phyloP scores from a whole-genome alignment of 2,329 filamentous ascomycete species.

The Fusarium hostae region DNA sequence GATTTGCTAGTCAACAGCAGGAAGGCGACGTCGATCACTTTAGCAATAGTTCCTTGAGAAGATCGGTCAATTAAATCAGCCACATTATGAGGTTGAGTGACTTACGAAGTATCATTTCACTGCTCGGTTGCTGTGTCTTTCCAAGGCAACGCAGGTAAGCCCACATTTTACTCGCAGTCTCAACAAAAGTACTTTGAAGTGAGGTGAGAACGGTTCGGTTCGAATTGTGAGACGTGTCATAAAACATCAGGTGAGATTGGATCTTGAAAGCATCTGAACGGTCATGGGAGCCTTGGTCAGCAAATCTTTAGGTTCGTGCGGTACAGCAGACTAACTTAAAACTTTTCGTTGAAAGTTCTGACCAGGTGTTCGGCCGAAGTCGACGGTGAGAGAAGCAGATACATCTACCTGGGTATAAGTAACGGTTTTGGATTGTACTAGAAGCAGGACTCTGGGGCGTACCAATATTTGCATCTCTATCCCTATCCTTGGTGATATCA shows the following conservation, averaged over 20 bases:
- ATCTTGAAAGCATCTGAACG: slow-evolving; percentile 76
- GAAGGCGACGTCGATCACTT: slow-evolving; percentile 72
- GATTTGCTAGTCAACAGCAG: slow-evolving; percentile 69
- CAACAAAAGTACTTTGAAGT: slow-evolving; percentile 77
- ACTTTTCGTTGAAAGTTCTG: slow-evolving; percentile 83
- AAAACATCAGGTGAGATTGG: slow-evolving; percentile 85
- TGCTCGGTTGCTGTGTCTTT: slow-evolving; percentile 63
- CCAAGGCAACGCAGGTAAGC: slow-evolving; percentile 70
- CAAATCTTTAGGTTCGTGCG: background rate
- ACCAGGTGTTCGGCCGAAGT: slow-evolving; percentile 77
- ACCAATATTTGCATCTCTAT: slow-evolving; percentile 63
- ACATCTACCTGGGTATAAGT: slow-evolving; percentile 50
- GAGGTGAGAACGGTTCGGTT: slow-evolving; percentile 76
- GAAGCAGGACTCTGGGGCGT: slow-evolving; percentile 45
- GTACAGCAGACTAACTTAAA: slow-evolving; percentile 62
- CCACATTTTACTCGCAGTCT: slow-evolving; percentile 81
- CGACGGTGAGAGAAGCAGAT: slow-evolving; percentile 81
- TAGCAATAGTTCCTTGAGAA: slow-evolving; percentile 68
- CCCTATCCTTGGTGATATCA: slow-evolving; percentile 76
- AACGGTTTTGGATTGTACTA: background rate
- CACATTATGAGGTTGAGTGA: background rate
- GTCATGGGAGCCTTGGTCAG: background rate
- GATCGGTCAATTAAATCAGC: background rate
- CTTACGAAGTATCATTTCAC: slow-evolving; percentile 72
- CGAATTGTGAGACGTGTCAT: slow-evolving; percentile 83